A percentile compares a stretch with the other conserved stretches of the same genome.
These are phyloP conservation scores for Elongisporangium senticosum DNA, from an alignment of 352 stramenopile genomes.

Conservation along the genomic window DNA sequence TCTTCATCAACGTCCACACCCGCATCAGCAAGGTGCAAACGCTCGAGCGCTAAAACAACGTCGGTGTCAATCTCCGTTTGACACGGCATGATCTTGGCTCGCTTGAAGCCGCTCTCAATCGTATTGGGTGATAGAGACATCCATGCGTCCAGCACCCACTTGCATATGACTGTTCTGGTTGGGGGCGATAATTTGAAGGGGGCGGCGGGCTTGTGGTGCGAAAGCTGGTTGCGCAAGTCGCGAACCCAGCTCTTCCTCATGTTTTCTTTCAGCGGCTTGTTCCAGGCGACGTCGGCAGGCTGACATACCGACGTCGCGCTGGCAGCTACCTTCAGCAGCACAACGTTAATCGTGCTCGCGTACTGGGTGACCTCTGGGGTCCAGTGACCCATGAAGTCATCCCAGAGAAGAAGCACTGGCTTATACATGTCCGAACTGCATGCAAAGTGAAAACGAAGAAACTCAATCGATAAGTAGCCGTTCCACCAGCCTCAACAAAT, in stretches of 20 bases:
- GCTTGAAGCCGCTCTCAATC: not conserved
- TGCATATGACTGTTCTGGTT: not conserved
- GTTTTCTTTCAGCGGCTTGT: slow-evolving; percentile 11
- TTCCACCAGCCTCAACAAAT: slow-evolving; percentile 12
- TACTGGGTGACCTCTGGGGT: slow-evolving; percentile 9
- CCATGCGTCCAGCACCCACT: not conserved
- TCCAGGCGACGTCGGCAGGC: slow-evolving; percentile 15
- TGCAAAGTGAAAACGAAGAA: slow-evolving; percentile 13
- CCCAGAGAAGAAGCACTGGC: slow-evolving; percentile 15
- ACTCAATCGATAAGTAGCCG: slow-evolving; percentile 6
- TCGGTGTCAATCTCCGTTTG: no score
- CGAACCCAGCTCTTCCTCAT: not conserved
- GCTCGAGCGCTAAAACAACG: no score
- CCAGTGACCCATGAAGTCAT: slow-evolving; percentile 17
- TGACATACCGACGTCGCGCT: slow-evolving; percentile 13
- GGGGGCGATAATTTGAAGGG: slow-evolving; percentile 3
- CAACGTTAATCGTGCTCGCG: no score
- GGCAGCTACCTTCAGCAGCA: slow-evolving; percentile 7
- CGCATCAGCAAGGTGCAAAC: no score
- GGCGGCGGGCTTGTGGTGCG: not conserved
- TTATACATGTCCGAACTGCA: slow-evolving; percentile 4
- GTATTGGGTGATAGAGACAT: not conserved
- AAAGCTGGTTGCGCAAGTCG: not conserved
- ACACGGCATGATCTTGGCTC: no score
- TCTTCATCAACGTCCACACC: no score